Evolutionary conservation across 495 filamentous ascomycete genomes (phyloP), one percentile per base, ranked within the genome.

Genomic region (Durotheca rogersii): DNA sequence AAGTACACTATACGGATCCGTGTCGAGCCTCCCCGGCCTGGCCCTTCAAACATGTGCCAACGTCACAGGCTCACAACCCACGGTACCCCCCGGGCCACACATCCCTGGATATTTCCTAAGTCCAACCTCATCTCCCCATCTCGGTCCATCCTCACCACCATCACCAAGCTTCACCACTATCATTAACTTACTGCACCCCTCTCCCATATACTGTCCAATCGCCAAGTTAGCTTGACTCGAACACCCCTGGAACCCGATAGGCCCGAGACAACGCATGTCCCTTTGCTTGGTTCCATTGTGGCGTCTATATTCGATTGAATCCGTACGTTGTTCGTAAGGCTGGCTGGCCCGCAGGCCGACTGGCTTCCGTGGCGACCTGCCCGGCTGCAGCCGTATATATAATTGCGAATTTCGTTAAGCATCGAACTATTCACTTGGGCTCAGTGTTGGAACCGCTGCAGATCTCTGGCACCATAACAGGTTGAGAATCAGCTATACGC

Each of bases 21-120:
- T 50, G 49, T 49, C 53, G 41, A 36, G 23, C 36, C 41, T 53
- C 53, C 45, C 46, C 27, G 51, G 46, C 56, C 50, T 54, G 53
- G 30, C 53, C 56, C 53, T 59, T 53, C 50, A 53, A 27, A 37
- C 56, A 59, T 59, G 56, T 59, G 56, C 56, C 41, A 59, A 45
- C 50, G 56, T 59, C 45, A 59, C 56, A 59, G 56, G 56, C 50
- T 59, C 49, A 47, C 56, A 42, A 36, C 25, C 33, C 23, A 27
- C 20, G 18, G 14, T 3, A 16, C 31, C 37, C 43, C 49, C 56
- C n/a, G n/a, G n/a, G n/a, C n/a, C n/a, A n/a, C n/a, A n/a, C n/a
- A n/a, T n/a, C n/a, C n/a, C n/a, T n/a, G n/a, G n/a, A n/a, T n/a
- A n/a, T n/a, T n/a, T n/a, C n/a, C n/a, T n/a, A n/a, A n/a, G n/a